Base-by-base conservation (phyloP, 192 early-diverging fungal genomes). In the Coemansia sp. region DNA sequence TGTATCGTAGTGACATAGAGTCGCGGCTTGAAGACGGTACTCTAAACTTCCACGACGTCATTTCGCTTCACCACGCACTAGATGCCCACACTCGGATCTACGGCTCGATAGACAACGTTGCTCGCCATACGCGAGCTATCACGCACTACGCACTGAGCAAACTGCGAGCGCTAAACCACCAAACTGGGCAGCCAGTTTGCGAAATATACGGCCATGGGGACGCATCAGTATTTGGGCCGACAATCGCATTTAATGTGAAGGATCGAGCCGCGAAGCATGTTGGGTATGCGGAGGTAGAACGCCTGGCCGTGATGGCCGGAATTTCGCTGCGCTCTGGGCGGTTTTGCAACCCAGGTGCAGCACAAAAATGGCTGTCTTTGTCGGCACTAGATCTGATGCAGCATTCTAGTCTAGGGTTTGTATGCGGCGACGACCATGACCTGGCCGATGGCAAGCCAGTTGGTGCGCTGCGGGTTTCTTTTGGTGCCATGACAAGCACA, bases 261-360 rank as follows among this genome's bases (percentile, higher is more conserved):
- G 74, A 81, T n/a, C 56, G 67, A 3, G 73, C 85, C 51, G 83
- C 83, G 18, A 48, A 45, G 0, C 84, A 67, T 59, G 77, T 94
- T 38, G 88, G 89, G 9, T 85, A 84, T 52, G 56, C 73, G 22
- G 82, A 86, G 42, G 89, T 94, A 2, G 82, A 86, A 56, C 62
- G 81, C 21, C 68, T 93, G 54, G 90, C 91, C 9, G 68, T 69
- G 23, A 71, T 86, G 64, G 65, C 84, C 18, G 74, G 84, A 18
- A 87, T 94, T 27, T 85, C 89, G 48, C 43, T 94, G 25, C 82
- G 92, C 0, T 67, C 84, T 0, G 92, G 92, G 0, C 81, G 89
- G 25, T 88, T 86, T 65, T 94, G 92, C 81, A 94, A 94, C 55
- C 89, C 89, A 16, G 92, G 92, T 27, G 87, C 90, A 1, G 76